Evolutionary conservation across 495 filamentous ascomycete species (phyloP).

Genomic region (Chaetomium fimeti): DNA sequence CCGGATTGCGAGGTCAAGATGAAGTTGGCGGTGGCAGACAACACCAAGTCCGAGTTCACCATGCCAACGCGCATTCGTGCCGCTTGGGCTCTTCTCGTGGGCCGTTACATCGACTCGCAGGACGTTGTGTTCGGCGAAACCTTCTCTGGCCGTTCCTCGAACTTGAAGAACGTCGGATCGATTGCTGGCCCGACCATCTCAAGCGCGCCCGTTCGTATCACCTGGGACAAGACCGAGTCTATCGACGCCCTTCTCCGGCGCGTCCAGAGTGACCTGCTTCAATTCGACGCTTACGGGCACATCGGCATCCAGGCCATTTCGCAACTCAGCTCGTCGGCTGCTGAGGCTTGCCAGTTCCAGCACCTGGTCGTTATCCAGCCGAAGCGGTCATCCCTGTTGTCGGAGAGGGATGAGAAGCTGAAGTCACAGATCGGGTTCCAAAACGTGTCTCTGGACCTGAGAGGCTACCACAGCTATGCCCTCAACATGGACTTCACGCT

Average conservation of each 20-base stretch:
- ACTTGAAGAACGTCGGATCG: slow-evolving; percentile 42
- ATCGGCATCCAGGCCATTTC: slow-evolving; percentile 13
- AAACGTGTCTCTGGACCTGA: slow-evolving; percentile 6
- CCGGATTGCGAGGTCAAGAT: background rate
- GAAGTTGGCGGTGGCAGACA: background rate
- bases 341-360: slow-evolving; percentile 18
- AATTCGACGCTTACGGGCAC: slow-evolving; percentile 3
- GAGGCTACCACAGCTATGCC: slow-evolving; percentile 16
- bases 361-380: slow-evolving; percentile 17
- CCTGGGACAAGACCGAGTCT: slow-evolving; percentile 7
- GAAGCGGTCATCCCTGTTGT: slow-evolving; percentile 7
- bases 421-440: slow-evolving; percentile 1
- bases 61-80: slow-evolving; percentile 32
- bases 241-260: slow-evolving; percentile 4
- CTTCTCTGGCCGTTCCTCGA: slow-evolving; percentile 43
- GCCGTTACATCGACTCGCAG: slow-evolving; percentile 34
- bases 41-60: slow-evolving; percentile 5
- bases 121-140: slow-evolving; percentile 44
- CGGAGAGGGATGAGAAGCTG: background rate
- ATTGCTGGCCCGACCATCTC: slow-evolving; percentile 55
- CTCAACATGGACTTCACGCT: slow-evolving; percentile 19
- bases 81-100: slow-evolving; percentile 43
- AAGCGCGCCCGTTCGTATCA: slow-evolving; percentile 52
- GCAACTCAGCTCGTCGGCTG: slow-evolving; percentile 4
- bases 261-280: slow-evolving; percentile 8